Evolutionary conservation across 2,329 filamentous ascomycete genomes (phyloP).

Genomic region (Fusarium cicatricum): DNA sequence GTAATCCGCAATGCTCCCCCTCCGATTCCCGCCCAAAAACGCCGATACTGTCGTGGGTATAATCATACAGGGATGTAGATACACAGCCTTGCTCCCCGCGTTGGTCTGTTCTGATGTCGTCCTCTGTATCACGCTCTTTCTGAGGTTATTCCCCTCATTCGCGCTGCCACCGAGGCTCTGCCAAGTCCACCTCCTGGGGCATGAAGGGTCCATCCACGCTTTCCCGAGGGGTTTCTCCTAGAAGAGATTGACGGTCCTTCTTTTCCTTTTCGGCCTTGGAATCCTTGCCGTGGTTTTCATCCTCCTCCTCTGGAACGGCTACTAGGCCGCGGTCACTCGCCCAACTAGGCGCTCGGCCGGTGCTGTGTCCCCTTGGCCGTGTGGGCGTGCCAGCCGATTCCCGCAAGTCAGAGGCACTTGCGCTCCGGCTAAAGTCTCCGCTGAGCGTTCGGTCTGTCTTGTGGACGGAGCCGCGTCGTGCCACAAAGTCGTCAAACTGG

Average conservation of each 20-base stretch:
- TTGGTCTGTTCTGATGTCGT: constrained; percentile 6
- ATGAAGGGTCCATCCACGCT: constrained; percentile 34
- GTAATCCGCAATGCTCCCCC: constrained; percentile 11
- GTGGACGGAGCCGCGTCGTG: constrained; percentile 43
- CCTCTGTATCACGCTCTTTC: neutral
- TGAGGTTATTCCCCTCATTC: constrained; percentile 1
- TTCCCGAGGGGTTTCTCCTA: constrained; percentile 36
- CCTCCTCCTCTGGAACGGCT: constrained; percentile 52
- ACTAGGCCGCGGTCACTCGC: constrained; percentile 49
- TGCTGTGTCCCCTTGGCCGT: constrained; percentile 40
- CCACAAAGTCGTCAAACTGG: constrained; percentile 56
- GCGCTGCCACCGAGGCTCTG: constrained; percentile 41
- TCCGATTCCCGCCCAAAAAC: constrained; percentile 23
- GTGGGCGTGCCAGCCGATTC: constrained; percentile 21
- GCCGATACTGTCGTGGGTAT: constrained; percentile 39
- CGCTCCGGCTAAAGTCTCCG: constrained; percentile 44
- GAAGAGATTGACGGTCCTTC: constrained; percentile 43
- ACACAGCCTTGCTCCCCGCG: constrained; percentile 11
- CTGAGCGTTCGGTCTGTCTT: constrained; percentile 40
- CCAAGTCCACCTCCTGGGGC: constrained; percentile 40
- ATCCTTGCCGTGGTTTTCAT: constrained; percentile 26
- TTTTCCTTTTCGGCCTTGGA: constrained; percentile 27
- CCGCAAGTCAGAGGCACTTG: constrained; percentile 13
- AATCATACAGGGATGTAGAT: constrained; percentile 31
- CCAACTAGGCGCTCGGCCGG: constrained; percentile 47